These are phyloP conservation scores for Cladobotryum mycophilum DNA, from an alignment of 2,329 filamentous ascomycete genomes.

Conservation along the genomic window DNA sequence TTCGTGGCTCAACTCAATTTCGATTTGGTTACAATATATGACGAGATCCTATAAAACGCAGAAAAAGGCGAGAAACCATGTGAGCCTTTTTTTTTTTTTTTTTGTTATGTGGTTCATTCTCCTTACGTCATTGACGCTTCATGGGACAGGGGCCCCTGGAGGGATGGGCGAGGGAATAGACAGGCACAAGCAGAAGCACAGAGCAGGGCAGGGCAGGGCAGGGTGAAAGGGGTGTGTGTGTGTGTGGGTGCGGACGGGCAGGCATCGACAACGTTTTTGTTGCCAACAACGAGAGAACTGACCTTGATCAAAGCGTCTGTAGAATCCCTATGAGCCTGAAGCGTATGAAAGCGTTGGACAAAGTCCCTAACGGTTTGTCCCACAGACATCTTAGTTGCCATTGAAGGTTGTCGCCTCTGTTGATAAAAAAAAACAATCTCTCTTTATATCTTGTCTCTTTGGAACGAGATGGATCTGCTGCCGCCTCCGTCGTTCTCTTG, in stretches of 20 bases:
- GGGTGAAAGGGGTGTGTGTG: no score
- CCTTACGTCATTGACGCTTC: background rate
- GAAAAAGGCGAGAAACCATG: background rate
- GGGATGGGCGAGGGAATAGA: no score
- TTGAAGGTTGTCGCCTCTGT: background rate
- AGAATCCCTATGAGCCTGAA: conserved; percentile 36
- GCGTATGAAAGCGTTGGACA: conserved; percentile 38
- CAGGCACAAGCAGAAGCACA: no score
- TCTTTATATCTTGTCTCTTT: no score
- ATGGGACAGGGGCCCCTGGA: background rate
- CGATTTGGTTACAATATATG: conserved; percentile 33
- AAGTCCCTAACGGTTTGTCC: conserved; percentile 36
- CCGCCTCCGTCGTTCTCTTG: background rate
- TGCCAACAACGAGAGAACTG: conserved; percentile 13
- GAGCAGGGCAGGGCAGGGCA: no score
- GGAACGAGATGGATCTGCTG: background rate
- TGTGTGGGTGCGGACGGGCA: background rate
- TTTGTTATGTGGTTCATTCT: no score
- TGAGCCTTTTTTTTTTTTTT: background rate
- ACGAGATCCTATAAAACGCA: conserved; percentile 24
- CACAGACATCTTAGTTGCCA: conserved; percentile 17
- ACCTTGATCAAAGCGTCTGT: conserved; percentile 44
- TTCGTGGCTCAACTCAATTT: conserved; percentile 38
- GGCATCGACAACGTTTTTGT: no score
- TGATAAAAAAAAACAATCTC: background rate